Conservation (phyloP, 2,329 filamentous ascomycete species). For the Neonectria punicea region DNA sequence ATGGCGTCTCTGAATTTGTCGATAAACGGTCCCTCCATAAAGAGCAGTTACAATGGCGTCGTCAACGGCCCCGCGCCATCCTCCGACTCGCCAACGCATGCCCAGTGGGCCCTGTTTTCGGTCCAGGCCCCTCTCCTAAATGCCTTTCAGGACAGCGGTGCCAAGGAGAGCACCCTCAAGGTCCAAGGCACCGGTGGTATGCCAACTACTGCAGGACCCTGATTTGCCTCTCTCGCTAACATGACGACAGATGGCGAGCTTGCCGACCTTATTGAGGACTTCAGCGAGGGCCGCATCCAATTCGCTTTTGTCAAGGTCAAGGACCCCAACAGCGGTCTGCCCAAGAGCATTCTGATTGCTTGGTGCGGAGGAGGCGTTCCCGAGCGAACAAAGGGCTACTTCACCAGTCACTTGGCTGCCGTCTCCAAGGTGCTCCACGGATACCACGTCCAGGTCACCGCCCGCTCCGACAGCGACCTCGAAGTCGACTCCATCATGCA, state of each 20-base stretch:
- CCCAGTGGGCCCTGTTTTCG: slow-evolving; percentile 93
- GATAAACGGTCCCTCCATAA: slow-evolving; percentile 83
- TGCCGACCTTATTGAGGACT: slow-evolving; percentile 89
- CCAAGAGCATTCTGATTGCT: slow-evolving; percentile 92
- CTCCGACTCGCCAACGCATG: slow-evolving; percentile 80
- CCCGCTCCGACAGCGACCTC: slow-evolving; percentile 89
- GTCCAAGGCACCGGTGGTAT: slow-evolving; percentile 90
- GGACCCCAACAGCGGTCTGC: slow-evolving; percentile 88
- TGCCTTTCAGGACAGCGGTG: slow-evolving; percentile 86
- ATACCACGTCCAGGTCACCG: slow-evolving; percentile 97
- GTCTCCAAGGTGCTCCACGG: slow-evolving; percentile 94
- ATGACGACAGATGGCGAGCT: slow-evolving; percentile 82
- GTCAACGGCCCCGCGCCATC: slow-evolving; percentile 62
- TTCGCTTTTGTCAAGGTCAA: slow-evolving; percentile 98
- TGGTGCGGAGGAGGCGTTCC: slow-evolving; percentile 98
- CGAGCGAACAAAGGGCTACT: slow-evolving; percentile 98
- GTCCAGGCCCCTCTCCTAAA: slow-evolving; percentile 92
- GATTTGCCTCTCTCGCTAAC: slow-evolving; percentile 30
- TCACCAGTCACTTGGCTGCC: slow-evolving; percentile 90
- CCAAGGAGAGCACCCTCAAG: slow-evolving; percentile 95
- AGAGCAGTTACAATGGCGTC: slow-evolving; percentile 77
- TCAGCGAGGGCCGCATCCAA: slow-evolving; percentile 95
- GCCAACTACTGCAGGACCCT: slow-evolving; percentile 25
- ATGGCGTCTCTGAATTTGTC: slow-evolving; percentile 88
- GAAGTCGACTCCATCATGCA: slow-evolving; percentile 88